These are phyloP conservation scores for Peronospora tabacina DNA, from an alignment of 352 stramenopile species.

Conservation along the genomic window DNA sequence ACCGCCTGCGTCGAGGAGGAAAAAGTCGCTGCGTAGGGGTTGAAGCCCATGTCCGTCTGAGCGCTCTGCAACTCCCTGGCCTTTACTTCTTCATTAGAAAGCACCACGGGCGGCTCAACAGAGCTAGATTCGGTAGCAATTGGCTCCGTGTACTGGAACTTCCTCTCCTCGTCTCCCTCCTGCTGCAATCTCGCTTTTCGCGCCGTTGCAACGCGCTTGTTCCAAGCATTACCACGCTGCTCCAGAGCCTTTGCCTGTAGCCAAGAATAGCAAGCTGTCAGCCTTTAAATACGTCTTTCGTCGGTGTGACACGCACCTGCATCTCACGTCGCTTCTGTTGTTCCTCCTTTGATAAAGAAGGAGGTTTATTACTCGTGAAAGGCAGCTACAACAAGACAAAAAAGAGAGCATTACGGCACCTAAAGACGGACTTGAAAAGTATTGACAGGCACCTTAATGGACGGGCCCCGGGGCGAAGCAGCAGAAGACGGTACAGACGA, in stretches of 20 bases:
- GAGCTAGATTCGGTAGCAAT: neutral
- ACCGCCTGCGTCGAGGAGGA: conserved; percentile 52
- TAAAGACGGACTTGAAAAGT: neutral
- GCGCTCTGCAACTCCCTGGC: conserved; percentile 46
- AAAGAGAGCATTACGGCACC: neutral
- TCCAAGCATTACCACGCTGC: conserved; percentile 50
- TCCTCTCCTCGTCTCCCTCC: conserved; percentile 40
- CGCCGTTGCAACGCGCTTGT: conserved; percentile 56
- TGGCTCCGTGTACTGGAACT: conserved; percentile 30
- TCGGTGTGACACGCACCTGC: conserved; percentile 34
- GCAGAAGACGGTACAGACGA: conserved; percentile 5
- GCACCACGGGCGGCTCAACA: conserved; percentile 18
- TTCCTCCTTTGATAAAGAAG: conserved; percentile 43
- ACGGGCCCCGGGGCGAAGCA: conserved; percentile 10
- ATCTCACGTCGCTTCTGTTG: conserved; percentile 45
- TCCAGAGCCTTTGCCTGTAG: conserved; percentile 49
- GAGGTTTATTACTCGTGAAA: conserved; percentile 37
- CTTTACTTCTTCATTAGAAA: conserved; percentile 63
- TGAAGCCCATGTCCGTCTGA: conserved; percentile 59
- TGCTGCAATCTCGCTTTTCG: conserved; percentile 43
- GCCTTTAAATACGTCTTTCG: neutral
- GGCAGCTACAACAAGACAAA: conserved; percentile 19
- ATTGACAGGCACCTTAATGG: conserved; percentile 23
- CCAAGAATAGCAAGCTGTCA: neutral
- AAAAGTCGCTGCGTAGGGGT: conserved; percentile 62